Base-by-base conservation (phyloP, 2,329 filamentous ascomycete genomes). In the Neospermospora avenae region DNA sequence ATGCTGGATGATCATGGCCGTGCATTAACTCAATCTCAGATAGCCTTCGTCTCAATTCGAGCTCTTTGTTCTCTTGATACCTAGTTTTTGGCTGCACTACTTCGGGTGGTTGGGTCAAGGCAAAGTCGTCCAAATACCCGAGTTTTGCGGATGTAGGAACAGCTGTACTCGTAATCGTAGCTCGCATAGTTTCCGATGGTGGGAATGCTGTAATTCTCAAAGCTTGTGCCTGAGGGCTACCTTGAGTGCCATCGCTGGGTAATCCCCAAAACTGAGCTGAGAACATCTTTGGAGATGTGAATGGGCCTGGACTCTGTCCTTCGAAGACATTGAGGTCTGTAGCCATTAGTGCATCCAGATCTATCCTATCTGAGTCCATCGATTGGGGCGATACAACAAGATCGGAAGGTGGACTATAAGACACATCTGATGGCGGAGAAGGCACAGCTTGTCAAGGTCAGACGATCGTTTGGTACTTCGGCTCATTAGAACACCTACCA, bases 341-440 rank as follows among this genome's bases (percentile, higher is more conserved):
- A 18, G 6, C 14, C 14, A 22, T 34, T 16, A 51, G 4, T 14
- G 4, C 1, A 18, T 35, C 6, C 4, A 51, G 18, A 31, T 31
- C 22, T 16, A n/a, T 7, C 2, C 8, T 11, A 14, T 34, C 10
- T 18, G 18, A 16, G 48, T 37, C 41, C 20, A 28, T n/a, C 34
- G 34, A 1, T 3, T 49, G 42, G 1, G 31, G 20, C 4, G 31
- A 48, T 14, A 11, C 11, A 31, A 24, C n/a, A 24, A 3, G 34
- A 24, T 8, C 16, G 16, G 48, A 51, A 3, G 39, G 10, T 24
- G 57, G 54, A 49, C 52, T 46, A 20, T 55, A 59, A n/a, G 51
- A 51, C 22, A 59, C 44, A 20, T 59, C 51, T 42, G 57, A 59
- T 4, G 57, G 57, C 2, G 57, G 55, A 14, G 51, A 49, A 6